A percentile compares a stretch with the other conserved stretches of the same genome.
Evolutionary conservation across 176 grass and related monocot species (phyloP).

Genomic region (Cenchrus fungigraminus): DNA sequence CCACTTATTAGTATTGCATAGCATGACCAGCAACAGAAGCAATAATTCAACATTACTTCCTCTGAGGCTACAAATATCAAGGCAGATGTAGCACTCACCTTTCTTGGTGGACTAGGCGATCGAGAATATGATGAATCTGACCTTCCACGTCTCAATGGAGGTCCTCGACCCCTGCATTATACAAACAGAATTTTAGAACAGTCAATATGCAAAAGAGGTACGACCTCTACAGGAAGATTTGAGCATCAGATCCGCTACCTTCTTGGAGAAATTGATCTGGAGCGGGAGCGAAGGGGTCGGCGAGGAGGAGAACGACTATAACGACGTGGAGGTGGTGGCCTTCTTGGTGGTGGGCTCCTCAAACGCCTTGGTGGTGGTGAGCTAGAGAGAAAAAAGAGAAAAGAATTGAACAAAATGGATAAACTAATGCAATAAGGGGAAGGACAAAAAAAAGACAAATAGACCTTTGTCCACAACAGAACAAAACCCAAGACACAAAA

Average conservation of each 20-base stretch:
- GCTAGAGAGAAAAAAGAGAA: slow-evolving; percentile 31
- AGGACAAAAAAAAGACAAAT: neutral
- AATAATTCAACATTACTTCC: neutral
- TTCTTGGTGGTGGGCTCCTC: slow-evolving; percentile 94
- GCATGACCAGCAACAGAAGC: neutral
- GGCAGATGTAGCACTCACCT: slow-evolving; percentile 15
- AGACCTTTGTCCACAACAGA: neutral
- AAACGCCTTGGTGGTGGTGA: slow-evolving; percentile 90
- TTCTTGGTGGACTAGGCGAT: slow-evolving; percentile 83
- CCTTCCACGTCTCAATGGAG: slow-evolving; percentile 89
- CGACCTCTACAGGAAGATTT: neutral
- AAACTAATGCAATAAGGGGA: neutral
- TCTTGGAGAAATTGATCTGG: slow-evolving; percentile 90
- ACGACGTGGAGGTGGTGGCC: slow-evolving; percentile 76
- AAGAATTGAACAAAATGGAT: neutral
- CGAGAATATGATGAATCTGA: slow-evolving; percentile 88
- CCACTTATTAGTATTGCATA: neutral
- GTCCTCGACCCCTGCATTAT: slow-evolving; percentile 65
- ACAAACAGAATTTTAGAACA: slow-evolving; percentile 32
- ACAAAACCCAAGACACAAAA: neutral
- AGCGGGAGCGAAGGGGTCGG: slow-evolving; percentile 70
- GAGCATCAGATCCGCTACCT: slow-evolving; percentile 54
- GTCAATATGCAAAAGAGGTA: neutral
- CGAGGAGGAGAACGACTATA: slow-evolving; percentile 82
- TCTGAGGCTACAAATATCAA: neutral